These are phyloP conservation scores for Torulaspora gathmanii DNA, from an alignment of 805 yeast species.

Conservation along the genomic window DNA sequence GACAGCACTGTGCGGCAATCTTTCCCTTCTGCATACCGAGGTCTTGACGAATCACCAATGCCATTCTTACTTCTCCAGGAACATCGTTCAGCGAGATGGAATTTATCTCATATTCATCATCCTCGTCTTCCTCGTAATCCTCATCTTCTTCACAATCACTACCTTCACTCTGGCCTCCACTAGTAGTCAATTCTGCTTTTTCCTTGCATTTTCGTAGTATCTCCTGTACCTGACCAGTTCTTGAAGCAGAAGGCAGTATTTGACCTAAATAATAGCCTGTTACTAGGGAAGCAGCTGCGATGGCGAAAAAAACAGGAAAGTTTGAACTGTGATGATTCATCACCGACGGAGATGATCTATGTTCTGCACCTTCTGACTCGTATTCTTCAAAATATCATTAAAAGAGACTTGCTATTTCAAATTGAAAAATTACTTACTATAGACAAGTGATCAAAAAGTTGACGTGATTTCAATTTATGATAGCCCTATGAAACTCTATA, in stretches of 20 bases:
- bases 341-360: neutral
- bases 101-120: slow-evolving; percentile 54
- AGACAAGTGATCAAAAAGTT: neutral
- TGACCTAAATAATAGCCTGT: slow-evolving; percentile 32
- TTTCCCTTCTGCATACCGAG: slow-evolving; percentile 92
- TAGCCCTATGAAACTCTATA: neutral
- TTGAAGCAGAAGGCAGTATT: slow-evolving; percentile 17
- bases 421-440: neutral
- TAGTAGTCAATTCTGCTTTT: slow-evolving; percentile 14
- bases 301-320: slow-evolving; percentile 21
- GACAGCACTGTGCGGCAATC: slow-evolving; percentile 95
- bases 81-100: slow-evolving; percentile 57
- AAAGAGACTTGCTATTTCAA: neutral
- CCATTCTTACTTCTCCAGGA: slow-evolving; percentile 82
- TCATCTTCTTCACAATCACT: slow-evolving; percentile 33
- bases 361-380: no score
- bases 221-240: slow-evolving; percentile 17
- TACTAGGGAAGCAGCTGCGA: slow-evolving; percentile 31
- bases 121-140: slow-evolving; percentile 45
- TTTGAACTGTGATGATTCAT: slow-evolving; percentile 16
- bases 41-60: slow-evolving; percentile 81
- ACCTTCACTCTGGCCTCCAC: slow-evolving; percentile 16
- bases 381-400: no score
- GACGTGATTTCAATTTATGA: neutral
- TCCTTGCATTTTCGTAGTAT: slow-evolving; percentile 16